Evolutionary conservation across 2,329 filamentous ascomycete species (phyloP), one percentile per base, ranked within the genome.

Genomic region (Xylariaceae sp.): DNA sequence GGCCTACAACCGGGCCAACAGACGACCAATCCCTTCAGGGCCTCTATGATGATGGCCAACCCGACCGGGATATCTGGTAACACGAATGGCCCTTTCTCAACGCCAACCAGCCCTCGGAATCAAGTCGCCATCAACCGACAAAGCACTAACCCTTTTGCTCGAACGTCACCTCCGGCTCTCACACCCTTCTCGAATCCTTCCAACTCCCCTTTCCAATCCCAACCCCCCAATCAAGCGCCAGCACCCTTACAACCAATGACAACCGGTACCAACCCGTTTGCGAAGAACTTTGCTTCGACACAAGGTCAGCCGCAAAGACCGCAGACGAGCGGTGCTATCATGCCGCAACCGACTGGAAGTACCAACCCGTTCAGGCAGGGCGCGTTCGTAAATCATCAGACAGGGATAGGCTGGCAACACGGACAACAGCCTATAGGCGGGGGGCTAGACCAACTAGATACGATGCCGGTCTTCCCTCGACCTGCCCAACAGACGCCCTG

Each of bases 281-380:
- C 82, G 3, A 79, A 78, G 71, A 79, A 74, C 65, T 77, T 78
- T 44, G 67, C 71, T 12, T 67, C 70, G 10, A 60, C 58, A 14
- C 74, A 75, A 43, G 53, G 45, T 42, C 65, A 65, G 49, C 70
- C 73, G 37, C 76, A 77, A 48, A 71, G 76, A n/a, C 79, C 77
- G 0, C 77, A 79, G 42, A 77, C 79, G 1, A 77, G 74, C 40
- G 74, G 74, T 32, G 74, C 73, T 47, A 75, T 95, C 4, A 82
- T 82, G 50, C 85, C 91, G 2, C 91, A 93, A 67, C 83, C 89
- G 1, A 97, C 93, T 0, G 93, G 92, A 7, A 91, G 85, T 67
- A 97, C 93, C 2, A 99, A 99, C 68, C 95, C 95, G 0, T 98
- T 98, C 81, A 85, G 95, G 16, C 92, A 98, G 70, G 91, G 89